These are phyloP conservation scores for Cryptococcus sp. DNA, from an alignment of 1,284 basidiomycete genomes.

Conservation along the genomic window DNA sequence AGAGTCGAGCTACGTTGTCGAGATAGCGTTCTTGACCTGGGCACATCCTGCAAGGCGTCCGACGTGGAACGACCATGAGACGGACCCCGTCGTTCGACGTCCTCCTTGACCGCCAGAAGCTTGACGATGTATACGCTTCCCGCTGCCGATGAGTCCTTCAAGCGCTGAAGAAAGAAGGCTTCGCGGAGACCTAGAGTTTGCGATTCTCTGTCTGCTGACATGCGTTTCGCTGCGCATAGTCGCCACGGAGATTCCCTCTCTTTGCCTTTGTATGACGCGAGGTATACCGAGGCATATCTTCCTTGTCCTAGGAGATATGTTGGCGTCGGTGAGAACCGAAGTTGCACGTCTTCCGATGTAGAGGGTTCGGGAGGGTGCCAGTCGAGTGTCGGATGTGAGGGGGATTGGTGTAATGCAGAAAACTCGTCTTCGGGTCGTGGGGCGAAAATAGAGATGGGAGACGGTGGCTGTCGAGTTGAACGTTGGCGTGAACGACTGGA, in stretches of 20 bases:
- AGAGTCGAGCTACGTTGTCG: slow-evolving; percentile 12
- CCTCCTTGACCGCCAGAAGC: slow-evolving; percentile 42
- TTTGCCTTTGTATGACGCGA: slow-evolving; percentile 36
- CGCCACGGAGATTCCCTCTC: slow-evolving; percentile 24
- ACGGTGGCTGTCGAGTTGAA: slow-evolving; percentile 13
- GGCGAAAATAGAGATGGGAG: neutral
- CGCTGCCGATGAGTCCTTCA: slow-evolving; percentile 14
- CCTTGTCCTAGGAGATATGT: slow-evolving; percentile 48
- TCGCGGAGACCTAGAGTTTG: slow-evolving; percentile 49
- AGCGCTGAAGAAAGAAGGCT: slow-evolving; percentile 48
- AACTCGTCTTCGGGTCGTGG: slow-evolving; percentile 16
- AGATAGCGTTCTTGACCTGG: slow-evolving; percentile 1
- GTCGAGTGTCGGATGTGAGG: slow-evolving; percentile 17
- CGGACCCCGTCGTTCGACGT: slow-evolving; percentile 12
- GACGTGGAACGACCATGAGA: slow-evolving; percentile 23
- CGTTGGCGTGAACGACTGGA: slow-evolving; percentile 17
- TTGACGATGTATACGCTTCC: slow-evolving; percentile 34
- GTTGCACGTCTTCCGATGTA: slow-evolving; percentile 25
- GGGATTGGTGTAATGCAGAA: slow-evolving; percentile 38
- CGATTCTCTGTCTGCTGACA: slow-evolving; percentile 46
- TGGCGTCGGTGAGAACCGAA: slow-evolving; percentile 35
- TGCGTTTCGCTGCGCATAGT: slow-evolving; percentile 49
- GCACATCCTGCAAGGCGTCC: slow-evolving; percentile 11
- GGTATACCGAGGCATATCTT: slow-evolving; percentile 47
- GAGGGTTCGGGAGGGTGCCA: slow-evolving; percentile 36